Evolutionary conservation across 2,329 filamentous ascomycete genomes (phyloP).

Genomic region (Colletotrichum eremochloae): DNA sequence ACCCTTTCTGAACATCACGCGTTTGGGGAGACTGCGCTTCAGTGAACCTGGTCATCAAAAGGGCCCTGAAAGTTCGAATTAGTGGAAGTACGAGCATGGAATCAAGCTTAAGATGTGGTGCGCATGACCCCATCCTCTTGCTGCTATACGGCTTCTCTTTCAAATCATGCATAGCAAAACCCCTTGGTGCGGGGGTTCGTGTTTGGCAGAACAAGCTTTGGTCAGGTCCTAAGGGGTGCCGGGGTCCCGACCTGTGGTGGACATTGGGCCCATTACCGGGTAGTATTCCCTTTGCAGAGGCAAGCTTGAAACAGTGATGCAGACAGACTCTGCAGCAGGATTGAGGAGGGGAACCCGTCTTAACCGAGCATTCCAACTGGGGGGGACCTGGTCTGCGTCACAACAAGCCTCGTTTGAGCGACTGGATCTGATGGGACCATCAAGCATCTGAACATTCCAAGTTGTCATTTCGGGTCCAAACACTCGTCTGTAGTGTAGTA

Average conservation of each 20-base stretch:
- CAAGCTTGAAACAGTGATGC: slow-evolving; percentile 38
- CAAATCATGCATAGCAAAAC: slow-evolving; percentile 31
- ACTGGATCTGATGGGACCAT: slow-evolving; percentile 37
- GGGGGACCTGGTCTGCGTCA: slow-evolving; percentile 27
- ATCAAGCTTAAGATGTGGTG: slow-evolving; percentile 25
- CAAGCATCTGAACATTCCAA: slow-evolving; percentile 38
- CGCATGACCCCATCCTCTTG: not conserved
- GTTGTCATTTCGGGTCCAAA: slow-evolving; percentile 39
- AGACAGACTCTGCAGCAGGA: slow-evolving; percentile 35
- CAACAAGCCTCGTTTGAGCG: slow-evolving; percentile 35
- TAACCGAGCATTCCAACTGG: slow-evolving; percentile 26
- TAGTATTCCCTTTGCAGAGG: slow-evolving; percentile 26
- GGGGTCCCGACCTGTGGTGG: slow-evolving; percentile 1
- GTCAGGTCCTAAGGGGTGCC: not conserved
- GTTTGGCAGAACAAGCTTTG: slow-evolving; percentile 25
- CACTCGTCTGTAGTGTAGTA: slow-evolving; percentile 19
- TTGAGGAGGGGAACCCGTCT: slow-evolving; percentile 21
- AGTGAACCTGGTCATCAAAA: not conserved
- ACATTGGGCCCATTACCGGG: not conserved
- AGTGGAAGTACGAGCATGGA: not conserved
- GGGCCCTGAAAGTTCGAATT: slow-evolving; percentile 1
- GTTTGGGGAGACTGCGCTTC: slow-evolving; percentile 34
- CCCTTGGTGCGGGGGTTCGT: slow-evolving; percentile 11
- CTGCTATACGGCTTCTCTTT: slow-evolving; percentile 16
- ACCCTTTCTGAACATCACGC: slow-evolving; percentile 7